A percentile compares a stretch with the other conserved stretches of the same genome.
phyloP scores from a whole-genome alignment of 352 stramenopile genomes.

The Discostella stelligera region DNA sequence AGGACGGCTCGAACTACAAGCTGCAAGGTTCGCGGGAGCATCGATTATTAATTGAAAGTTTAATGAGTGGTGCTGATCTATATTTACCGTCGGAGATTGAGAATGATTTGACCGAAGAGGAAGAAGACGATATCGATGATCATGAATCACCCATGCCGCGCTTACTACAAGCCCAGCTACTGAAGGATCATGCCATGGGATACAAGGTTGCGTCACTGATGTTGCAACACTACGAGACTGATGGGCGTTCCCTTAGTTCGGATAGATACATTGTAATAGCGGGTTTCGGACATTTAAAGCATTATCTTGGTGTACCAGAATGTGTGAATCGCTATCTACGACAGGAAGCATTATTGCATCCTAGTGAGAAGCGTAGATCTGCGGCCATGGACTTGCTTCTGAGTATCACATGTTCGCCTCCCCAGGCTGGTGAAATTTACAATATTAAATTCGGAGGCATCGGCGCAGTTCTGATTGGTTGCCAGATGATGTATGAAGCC shows the following conservation, averaged over 20 bases:
- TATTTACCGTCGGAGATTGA: conserved; percentile 27
- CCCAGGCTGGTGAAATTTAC: background rate
- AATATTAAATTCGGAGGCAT: conserved; percentile 1
- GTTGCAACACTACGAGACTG: conserved; percentile 22
- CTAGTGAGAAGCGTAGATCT: conserved; percentile 1
- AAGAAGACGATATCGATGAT: background rate
- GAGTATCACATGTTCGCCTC: conserved; percentile 5
- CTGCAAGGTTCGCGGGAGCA: conserved; percentile 26
- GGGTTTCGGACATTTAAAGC: conserved; percentile 65
- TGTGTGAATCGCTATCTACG: conserved; percentile 45
- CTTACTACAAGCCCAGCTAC: conserved; percentile 67
- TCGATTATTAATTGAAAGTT: conserved; percentile 45
- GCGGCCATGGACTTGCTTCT: conserved; percentile 33
- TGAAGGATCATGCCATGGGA: conserved; percentile 76
- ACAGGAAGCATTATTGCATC: conserved; percentile 15
- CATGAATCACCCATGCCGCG: conserved; percentile 30
- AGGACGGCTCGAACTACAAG: background rate
- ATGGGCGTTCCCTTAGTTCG: background rate
- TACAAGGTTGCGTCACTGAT: conserved; percentile 49
- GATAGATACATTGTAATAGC: conserved; percentile 66
- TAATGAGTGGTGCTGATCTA: conserved; percentile 40
- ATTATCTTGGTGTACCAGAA: conserved; percentile 69
- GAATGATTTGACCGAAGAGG: conserved; percentile 4
- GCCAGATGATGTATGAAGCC: conserved; percentile 50
- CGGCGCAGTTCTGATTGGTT: conserved; percentile 33